Evolutionary conservation across 2,329 filamentous ascomycete genomes (phyloP).

Genomic region (Grosmannia serpens): DNA sequence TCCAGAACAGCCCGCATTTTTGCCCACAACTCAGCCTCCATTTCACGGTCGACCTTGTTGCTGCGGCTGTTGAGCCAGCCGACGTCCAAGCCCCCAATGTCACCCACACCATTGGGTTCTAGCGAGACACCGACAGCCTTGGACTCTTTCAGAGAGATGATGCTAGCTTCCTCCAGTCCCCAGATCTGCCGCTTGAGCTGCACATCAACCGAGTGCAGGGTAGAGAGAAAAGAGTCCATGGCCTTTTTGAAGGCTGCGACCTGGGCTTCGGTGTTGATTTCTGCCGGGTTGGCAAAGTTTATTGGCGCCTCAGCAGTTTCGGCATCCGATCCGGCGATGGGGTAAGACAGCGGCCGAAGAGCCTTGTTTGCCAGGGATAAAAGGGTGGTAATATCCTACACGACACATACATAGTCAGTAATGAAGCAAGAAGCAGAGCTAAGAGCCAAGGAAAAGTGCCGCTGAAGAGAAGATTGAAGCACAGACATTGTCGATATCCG

Average conservation of each 20-base stretch:
- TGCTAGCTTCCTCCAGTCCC: slow-evolving; percentile 69
- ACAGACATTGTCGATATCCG: slow-evolving; percentile 64
- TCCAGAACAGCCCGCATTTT: slow-evolving; percentile 45
- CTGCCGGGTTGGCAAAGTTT: slow-evolving; percentile 6
- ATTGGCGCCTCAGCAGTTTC: background rate
- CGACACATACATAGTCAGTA: slow-evolving; percentile 10
- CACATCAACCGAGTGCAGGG: slow-evolving; percentile 64
- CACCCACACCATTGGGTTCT: slow-evolving; percentile 42
- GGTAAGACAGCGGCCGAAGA: slow-evolving; percentile 49
- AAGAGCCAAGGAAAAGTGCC: background rate
- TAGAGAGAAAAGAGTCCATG: slow-evolving; percentile 57
- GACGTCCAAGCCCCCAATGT: slow-evolving; percentile 59
- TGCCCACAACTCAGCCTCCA: slow-evolving; percentile 71
- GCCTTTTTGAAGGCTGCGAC: slow-evolving; percentile 46
- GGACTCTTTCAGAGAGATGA: slow-evolving; percentile 43
- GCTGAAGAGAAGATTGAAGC: slow-evolving; percentile 1
- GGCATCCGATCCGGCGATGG: slow-evolving; percentile 8
- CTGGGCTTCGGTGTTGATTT: slow-evolving; percentile 29
- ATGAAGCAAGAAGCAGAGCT: slow-evolving; percentile 19
- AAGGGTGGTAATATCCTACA: slow-evolving; percentile 33
- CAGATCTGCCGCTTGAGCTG: slow-evolving; percentile 64
- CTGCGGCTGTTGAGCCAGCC: slow-evolving; percentile 84
- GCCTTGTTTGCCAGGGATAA: slow-evolving; percentile 42
- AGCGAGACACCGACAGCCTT: slow-evolving; percentile 20
- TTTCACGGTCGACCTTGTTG: slow-evolving; percentile 68